Evolutionary conservation across 345 rosid species (phyloP).

Genomic region (Gossypium thurberi): DNA sequence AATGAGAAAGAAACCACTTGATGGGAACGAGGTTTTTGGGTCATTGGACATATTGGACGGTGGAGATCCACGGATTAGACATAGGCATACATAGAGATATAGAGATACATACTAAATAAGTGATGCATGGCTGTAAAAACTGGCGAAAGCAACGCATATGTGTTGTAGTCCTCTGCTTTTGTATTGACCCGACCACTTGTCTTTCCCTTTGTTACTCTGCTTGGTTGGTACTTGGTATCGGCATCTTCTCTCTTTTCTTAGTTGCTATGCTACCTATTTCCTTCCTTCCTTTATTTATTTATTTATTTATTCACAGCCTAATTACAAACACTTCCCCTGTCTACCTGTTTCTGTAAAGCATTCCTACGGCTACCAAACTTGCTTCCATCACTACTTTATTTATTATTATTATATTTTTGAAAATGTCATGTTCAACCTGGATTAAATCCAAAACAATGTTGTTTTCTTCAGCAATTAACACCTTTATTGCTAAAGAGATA

Average conservation of each 20-base stretch:
- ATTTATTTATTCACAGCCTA: neutral
- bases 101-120: neutral
- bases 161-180: conserved; percentile 27
- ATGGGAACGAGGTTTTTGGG: neutral
- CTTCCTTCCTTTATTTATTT: neutral
- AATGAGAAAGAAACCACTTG: neutral
- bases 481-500: too few species aligned
- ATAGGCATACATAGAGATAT: neutral
- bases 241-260: neutral
- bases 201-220: neutral
- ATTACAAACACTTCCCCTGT: neutral
- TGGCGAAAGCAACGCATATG: conserved; percentile 28
- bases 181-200: conserved; percentile 15
- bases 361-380: neutral
- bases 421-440: too few species aligned
- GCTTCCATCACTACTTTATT: conserved; percentile 1
- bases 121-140: conserved; percentile 12
- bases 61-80: neutral
- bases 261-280: neutral
- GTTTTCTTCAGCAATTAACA: too few species aligned
- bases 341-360: neutral
- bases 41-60: neutral
- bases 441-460: too few species aligned
- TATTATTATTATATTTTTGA: too few species aligned
- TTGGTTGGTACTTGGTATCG: neutral